A percentile compares a stretch with the other conserved stretches of the same genome.
These are phyloP conservation scores for Wickerhamomyces queroliae DNA, from an alignment of 805 yeast genomes.

Conservation along the genomic window DNA sequence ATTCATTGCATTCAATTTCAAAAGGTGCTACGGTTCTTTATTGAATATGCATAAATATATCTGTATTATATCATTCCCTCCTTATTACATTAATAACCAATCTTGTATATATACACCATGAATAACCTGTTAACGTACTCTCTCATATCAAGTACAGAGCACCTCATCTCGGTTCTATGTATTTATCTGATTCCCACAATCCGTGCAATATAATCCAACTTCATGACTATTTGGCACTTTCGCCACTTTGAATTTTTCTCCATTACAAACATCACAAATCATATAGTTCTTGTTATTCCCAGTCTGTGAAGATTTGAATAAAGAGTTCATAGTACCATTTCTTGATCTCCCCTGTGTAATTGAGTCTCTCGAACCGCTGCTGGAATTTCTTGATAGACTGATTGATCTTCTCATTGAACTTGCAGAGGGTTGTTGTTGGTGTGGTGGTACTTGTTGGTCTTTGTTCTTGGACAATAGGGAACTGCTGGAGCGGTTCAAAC, in stretches of 20 bases:
- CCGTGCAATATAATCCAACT: conserved; percentile 18
- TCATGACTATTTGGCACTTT: conserved; percentile 3
- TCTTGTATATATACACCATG: no score
- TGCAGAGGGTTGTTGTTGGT: background rate
- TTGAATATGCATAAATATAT: no score
- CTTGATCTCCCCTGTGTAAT: conserved; percentile 15
- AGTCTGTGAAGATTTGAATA: background rate
- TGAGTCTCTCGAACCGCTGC: no score
- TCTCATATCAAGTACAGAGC: no score
- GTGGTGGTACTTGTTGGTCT: conserved; percentile 4
- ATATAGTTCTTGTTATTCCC: conserved; percentile 1
- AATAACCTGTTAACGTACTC: no score
- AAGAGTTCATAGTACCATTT: conserved; percentile 15
- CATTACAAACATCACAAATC: conserved; percentile 20
- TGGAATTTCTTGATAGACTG: background rate
- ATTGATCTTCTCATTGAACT: background rate
- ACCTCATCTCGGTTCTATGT: no score
- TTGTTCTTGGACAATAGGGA: conserved; percentile 13
- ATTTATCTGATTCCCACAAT: conserved; percentile 22
- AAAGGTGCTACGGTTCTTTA: no score
- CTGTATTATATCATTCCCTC: no score
- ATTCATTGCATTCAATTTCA: no score
- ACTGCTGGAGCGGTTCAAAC: conserved; percentile 10
- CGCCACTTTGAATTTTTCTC: conserved; percentile 19
- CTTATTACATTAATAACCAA: no score